A percentile compares a stretch with the other conserved stretches of the same genome.
Conservation (phyloP, 345 rosid genomes). For the Heritiera fomes region DNA sequence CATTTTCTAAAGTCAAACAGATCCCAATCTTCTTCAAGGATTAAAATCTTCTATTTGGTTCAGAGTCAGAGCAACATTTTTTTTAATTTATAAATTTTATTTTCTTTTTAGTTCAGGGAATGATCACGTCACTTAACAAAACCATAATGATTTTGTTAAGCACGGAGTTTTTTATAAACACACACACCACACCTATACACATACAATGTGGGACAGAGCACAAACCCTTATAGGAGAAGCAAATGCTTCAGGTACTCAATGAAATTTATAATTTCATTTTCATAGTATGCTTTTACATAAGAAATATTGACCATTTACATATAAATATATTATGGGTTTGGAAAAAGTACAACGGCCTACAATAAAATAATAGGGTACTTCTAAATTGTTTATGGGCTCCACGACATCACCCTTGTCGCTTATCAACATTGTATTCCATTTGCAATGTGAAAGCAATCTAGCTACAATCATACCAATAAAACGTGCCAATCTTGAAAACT, state of each 20-base stretch:
- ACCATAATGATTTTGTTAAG: too few relatives aligned
- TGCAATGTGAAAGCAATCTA: not conserved
- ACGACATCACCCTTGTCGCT: not conserved
- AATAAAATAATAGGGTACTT: not conserved
- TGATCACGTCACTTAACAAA: too few relatives aligned
- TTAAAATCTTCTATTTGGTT: not conserved
- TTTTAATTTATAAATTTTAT: too few relatives aligned
- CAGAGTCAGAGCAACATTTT: not conserved
- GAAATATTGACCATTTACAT: not conserved
- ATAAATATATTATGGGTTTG: not conserved
- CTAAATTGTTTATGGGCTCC: conserved; percentile 1
- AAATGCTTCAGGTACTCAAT: too few relatives aligned
- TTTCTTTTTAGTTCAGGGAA: too few relatives aligned
- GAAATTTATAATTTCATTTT: not conserved
- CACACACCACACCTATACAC: too few relatives aligned
- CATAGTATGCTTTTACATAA: not conserved
- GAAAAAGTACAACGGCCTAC: not conserved
- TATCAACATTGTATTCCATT: not conserved
- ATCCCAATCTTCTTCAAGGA: not conserved
- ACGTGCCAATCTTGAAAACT: too few relatives aligned
- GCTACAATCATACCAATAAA: too few relatives aligned
- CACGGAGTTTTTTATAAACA: too few relatives aligned
- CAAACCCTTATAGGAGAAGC: too few relatives aligned
- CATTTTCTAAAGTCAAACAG: too few relatives aligned
- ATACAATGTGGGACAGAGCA: too few relatives aligned